These are phyloP conservation scores for Acacia concinna DNA, from an alignment of 331 rosid species.

Conservation along the genomic window DNA sequence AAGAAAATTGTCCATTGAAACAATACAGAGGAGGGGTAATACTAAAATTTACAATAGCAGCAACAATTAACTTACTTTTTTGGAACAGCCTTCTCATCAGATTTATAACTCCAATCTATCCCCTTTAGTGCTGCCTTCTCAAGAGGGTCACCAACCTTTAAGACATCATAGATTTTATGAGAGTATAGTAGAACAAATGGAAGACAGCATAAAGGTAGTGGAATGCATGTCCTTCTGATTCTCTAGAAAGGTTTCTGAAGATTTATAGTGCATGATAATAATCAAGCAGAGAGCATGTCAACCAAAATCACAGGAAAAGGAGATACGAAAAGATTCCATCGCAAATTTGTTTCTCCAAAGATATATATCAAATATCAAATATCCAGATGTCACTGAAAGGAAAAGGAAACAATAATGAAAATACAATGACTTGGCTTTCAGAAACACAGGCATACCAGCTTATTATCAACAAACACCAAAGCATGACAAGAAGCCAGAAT, in stretches of 20 bases:
- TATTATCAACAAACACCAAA: conserved; percentile 94
- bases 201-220: neutral
- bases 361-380: neutral
- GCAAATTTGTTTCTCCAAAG: conserved; percentile 22
- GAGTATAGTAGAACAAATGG: conserved; percentile 25
- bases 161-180: conserved; percentile 29
- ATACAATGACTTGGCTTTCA: neutral
- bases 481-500: conserved; percentile 99
- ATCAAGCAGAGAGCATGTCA: conserved; percentile 15
- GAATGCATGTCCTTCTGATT: neutral
- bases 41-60: conserved; percentile 12
- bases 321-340: neutral
- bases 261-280: conserved; percentile 1
- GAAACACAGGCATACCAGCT: conserved; percentile 63
- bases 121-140: conserved; percentile 99
- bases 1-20: conserved; percentile 2
- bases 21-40: conserved; percentile 20
- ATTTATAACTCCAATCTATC: conserved; percentile 90
- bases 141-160: conserved; percentile 98
- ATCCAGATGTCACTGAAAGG: conserved; percentile 4
- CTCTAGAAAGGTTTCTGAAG: neutral
- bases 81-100: conserved; percentile 95
- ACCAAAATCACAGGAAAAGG: conserved; percentile 14
- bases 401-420: conserved; percentile 4
- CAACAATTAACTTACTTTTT: conserved; percentile 60